phyloP scores from a whole-genome alignment of 768 basidiomycete species.

The Gyrodon lividus region DNA sequence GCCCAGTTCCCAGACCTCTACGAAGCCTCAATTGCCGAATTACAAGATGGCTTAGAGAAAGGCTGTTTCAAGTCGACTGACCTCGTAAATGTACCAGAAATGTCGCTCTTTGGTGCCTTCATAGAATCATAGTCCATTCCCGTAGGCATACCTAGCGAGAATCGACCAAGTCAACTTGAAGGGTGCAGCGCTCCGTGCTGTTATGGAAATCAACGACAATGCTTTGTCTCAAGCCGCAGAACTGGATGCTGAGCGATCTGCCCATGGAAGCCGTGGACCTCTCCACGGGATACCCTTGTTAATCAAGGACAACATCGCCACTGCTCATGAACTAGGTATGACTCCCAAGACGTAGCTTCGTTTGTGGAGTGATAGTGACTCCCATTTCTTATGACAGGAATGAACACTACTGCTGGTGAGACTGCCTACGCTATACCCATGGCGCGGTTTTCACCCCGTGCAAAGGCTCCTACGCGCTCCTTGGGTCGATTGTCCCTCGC shows the following conservation, averaged over 20 bases:
- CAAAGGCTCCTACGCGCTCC: slow-evolving; percentile 39
- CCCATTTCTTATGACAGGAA: no score
- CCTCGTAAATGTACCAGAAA: no score
- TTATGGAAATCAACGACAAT: slow-evolving; percentile 55
- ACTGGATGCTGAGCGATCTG: slow-evolving; percentile 50
- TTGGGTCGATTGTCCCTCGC: slow-evolving; percentile 37
- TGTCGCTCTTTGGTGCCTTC: no score
- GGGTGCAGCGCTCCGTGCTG: slow-evolving; percentile 55
- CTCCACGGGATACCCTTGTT: slow-evolving; percentile 61
- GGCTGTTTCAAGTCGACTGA: slow-evolving; percentile 48
- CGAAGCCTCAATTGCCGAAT: slow-evolving; percentile 54
- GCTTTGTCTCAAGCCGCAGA: slow-evolving; percentile 52
- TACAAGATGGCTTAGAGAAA: slow-evolving; percentile 50
- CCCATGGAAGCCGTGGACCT: slow-evolving; percentile 44
- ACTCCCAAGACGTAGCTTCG: no score
- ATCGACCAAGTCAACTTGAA: slow-evolving; percentile 69
- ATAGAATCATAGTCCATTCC: no score
- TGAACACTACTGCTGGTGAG: slow-evolving; percentile 53
- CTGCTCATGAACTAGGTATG: slow-evolving; percentile 26
- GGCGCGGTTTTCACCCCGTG: slow-evolving; percentile 4
- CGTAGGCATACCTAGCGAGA: slow-evolving; percentile 61
- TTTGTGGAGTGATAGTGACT: no score
- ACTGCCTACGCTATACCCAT: slow-evolving; percentile 27
- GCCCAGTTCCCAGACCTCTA: slow-evolving; percentile 51
- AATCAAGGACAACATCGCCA: slow-evolving; percentile 49